Percentiles rank a stretch among this genome's conserved stretches.
Evolutionary conservation across 31 red algal species (phyloP).

Genomic region (Asparagopsis taxiformis): DNA sequence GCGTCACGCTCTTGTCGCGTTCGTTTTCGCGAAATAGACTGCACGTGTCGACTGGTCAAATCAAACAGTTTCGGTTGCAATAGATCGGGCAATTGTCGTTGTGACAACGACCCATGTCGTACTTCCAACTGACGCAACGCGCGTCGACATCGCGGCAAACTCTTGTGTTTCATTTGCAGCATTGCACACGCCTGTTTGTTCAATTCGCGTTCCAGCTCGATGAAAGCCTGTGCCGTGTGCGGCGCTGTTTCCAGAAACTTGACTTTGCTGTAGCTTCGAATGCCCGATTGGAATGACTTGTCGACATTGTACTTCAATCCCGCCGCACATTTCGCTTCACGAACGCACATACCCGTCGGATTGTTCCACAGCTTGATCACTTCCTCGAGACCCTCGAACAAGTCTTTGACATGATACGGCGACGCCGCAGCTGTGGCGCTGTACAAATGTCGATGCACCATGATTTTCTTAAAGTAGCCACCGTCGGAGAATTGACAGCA

Average conservation of each 20-base stretch:
- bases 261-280: constrained; percentile 36
- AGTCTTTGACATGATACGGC: constrained; percentile 35
- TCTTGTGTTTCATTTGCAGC: constrained; percentile 20
- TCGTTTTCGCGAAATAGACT: constrained; percentile 15
- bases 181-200: constrained; percentile 11
- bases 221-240: background rate
- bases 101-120: background rate
- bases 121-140: constrained; percentile 23
- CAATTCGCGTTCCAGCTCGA: constrained; percentile 17
- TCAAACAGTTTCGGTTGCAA: background rate
- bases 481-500: constrained; percentile 49
- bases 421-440: constrained; percentile 24
- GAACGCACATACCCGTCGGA: constrained; percentile 52
- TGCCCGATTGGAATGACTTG: constrained; percentile 52
- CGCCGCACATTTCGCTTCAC: constrained; percentile 54
- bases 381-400: constrained; percentile 48
- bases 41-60: background rate
- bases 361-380: constrained; percentile 65
- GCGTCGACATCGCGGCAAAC: constrained; percentile 18
- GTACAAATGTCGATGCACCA: constrained; percentile 48
- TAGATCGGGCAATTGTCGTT: background rate
- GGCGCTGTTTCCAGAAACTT: constrained; percentile 35
- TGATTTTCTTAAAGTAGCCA: constrained; percentile 69
- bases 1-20: constrained; percentile 26
- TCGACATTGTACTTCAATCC: constrained; percentile 51